These are phyloP conservation scores for Cryphonectria radicalis DNA, from an alignment of 2,329 filamentous ascomycete genomes.

Conservation along the genomic window DNA sequence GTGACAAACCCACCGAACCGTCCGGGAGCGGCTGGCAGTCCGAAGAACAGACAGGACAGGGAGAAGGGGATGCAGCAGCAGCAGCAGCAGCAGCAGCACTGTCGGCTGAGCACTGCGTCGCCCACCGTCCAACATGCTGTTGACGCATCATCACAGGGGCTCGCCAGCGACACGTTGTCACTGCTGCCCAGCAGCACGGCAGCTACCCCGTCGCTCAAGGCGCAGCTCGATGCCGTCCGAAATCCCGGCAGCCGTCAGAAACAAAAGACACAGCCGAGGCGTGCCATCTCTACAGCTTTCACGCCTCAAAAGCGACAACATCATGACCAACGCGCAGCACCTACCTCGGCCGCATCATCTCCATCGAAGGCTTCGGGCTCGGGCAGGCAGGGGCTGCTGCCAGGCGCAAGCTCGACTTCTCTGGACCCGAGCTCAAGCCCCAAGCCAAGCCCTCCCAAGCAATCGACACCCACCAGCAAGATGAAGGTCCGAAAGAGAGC, in stretches of 20 bases:
- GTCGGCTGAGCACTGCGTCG: neutral
- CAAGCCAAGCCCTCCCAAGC: constrained; percentile 9
- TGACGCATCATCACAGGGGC: neutral
- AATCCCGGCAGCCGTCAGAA: neutral
- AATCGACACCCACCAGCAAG: constrained; percentile 22
- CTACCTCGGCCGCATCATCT: neutral
- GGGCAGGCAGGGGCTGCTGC: too few relatives aligned
- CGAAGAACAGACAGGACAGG: neutral
- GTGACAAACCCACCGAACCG: constrained; percentile 5
- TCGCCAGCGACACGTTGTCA: neutral
- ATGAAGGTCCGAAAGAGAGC: constrained; percentile 24
- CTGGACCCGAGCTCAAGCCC: constrained; percentile 3
- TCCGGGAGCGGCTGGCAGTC: neutral
- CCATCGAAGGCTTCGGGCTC: neutral
- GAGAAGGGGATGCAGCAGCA: neutral
- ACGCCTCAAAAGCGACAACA: constrained; percentile 1
- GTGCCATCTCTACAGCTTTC: constrained; percentile 4
- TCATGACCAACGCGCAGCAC: neutral
- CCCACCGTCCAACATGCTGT: neutral
- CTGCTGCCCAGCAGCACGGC: neutral
- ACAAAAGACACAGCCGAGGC: neutral
- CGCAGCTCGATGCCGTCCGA: constrained; percentile 21
- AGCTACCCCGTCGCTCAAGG: constrained; percentile 21
- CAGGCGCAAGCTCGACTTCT: neutral
- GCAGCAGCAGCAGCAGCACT: too few relatives aligned